Evolutionary conservation across 1,284 basidiomycete species (phyloP).

Genomic region (Laetiporus sulphureus): DNA sequence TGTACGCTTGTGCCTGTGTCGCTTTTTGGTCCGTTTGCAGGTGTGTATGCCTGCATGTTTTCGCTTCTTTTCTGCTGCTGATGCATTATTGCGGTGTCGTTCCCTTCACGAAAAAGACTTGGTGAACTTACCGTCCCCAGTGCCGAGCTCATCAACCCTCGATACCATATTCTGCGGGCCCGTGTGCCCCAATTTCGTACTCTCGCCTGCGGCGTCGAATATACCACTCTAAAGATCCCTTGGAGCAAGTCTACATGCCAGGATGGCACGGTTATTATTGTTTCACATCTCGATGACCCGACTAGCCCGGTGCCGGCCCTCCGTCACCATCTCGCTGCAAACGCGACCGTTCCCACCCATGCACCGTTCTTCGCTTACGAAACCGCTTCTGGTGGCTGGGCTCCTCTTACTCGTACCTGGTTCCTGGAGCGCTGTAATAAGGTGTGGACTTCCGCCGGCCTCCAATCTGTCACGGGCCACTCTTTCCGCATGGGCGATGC

Average conservation of each 20-base stretch:
- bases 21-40: slow-evolving; percentile 13
- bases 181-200: neutral
- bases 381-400: slow-evolving; percentile 4
- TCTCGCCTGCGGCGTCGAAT: neutral
- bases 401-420: slow-evolving; percentile 8
- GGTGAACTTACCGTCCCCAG: slow-evolving; percentile 10
- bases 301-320: slow-evolving; percentile 7
- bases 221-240: slow-evolving; percentile 6
- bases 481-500: slow-evolving; percentile 26
- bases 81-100: neutral
- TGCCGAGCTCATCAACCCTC: slow-evolving; percentile 1
- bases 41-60: neutral
- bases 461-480: slow-evolving; percentile 16
- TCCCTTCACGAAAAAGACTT: slow-evolving; percentile 3
- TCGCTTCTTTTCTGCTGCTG: neutral
- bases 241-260: slow-evolving; percentile 10
- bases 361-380: slow-evolving; percentile 12
- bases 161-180: slow-evolving; percentile 1
- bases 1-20: slow-evolving; percentile 16
- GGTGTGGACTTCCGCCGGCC: slow-evolving; percentile 9
- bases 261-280: slow-evolving; percentile 9
- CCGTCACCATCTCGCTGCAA: slow-evolving; percentile 4
- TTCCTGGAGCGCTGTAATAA: slow-evolving; percentile 13
- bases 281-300: slow-evolving; percentile 2
- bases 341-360: neutral